phyloP scores from a whole-genome alignment of 2,329 filamentous ascomycete species.

The Aspergillus ruber region DNA sequence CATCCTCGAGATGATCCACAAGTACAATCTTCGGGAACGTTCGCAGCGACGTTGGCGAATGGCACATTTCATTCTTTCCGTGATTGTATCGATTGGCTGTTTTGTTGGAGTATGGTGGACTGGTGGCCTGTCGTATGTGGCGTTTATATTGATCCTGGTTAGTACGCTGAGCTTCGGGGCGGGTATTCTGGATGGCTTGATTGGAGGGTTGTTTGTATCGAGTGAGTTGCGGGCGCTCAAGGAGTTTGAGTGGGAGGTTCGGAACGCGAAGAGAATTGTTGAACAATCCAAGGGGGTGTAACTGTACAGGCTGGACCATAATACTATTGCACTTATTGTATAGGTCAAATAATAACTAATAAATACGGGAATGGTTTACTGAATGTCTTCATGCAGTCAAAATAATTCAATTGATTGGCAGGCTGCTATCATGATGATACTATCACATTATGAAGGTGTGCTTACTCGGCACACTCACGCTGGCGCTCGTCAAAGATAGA shows the following conservation, averaged over 20 bases:
- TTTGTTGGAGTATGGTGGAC: slow-evolving; percentile 82
- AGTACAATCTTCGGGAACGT: slow-evolving; percentile 65
- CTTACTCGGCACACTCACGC: slow-evolving; percentile 64
- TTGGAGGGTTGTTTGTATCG: slow-evolving; percentile 80
- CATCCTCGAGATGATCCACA: slow-evolving; percentile 63
- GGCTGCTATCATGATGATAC: not conserved
- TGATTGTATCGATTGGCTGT: slow-evolving; percentile 65
- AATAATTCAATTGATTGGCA: not conserved
- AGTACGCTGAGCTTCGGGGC: slow-evolving; percentile 70
- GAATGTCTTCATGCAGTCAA: not conserved
- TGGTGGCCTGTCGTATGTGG: slow-evolving; percentile 56
- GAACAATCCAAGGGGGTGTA: not conserved
- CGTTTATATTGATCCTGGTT: slow-evolving; percentile 73
- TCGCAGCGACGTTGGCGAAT: slow-evolving; percentile 66
- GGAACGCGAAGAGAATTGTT: slow-evolving; percentile 51
- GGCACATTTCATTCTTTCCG: slow-evolving; percentile 63
- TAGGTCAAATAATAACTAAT: not conserved
- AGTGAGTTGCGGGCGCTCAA: slow-evolving; percentile 74
- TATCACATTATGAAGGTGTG: not conserved
- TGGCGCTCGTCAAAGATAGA: slow-evolving; percentile 70
- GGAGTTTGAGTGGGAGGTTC: slow-evolving; percentile 92
- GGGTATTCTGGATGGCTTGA: slow-evolving; percentile 75
- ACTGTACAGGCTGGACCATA: not conserved
- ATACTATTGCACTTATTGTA: not conserved
- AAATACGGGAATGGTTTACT: too few species aligned